phyloP scores from a whole-genome alignment of 2,329 filamentous ascomycete species.

The Colletotrichum paranaense region DNA sequence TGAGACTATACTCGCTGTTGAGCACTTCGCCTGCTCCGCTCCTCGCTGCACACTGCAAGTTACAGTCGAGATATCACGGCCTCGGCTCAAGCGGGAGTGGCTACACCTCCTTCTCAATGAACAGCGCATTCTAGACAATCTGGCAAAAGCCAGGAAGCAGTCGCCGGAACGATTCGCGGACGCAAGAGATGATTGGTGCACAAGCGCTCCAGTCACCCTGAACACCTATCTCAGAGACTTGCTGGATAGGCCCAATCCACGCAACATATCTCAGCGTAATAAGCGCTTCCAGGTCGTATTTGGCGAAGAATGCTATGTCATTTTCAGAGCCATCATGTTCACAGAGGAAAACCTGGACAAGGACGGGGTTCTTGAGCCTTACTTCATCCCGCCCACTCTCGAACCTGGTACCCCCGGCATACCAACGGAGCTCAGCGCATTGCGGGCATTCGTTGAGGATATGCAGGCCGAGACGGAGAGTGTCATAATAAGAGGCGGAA shows the following conservation, averaged over 20 bases:
- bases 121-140: constrained; percentile 53
- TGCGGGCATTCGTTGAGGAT: constrained; percentile 62
- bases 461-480: constrained; percentile 61
- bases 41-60: constrained; percentile 54
- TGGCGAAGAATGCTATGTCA: constrained; percentile 58
- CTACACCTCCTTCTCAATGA: constrained; percentile 58
- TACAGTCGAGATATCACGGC: constrained; percentile 60
- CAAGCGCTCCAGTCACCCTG: constrained; percentile 56
- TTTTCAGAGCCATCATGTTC: constrained; percentile 64
- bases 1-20: constrained; percentile 42
- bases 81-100: constrained; percentile 57
- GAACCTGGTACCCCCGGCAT: constrained; percentile 42
- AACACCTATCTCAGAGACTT: constrained; percentile 64
- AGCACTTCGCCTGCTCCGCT: constrained; percentile 50
- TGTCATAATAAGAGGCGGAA: constrained; percentile 45
- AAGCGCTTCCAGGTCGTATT: constrained; percentile 67
- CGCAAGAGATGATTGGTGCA: constrained; percentile 52
- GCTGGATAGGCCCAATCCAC: constrained; percentile 47
- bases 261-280: constrained; percentile 66
- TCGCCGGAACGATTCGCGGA: constrained; percentile 62
- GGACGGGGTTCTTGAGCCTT: constrained; percentile 53
- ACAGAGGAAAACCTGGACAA: constrained; percentile 50
- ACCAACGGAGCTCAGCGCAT: constrained; percentile 51
- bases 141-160: constrained; percentile 51
- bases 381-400: constrained; percentile 48